A percentile compares a stretch with the other conserved stretches of the same genome.
Conservation (phyloP, 129 eudicot genomes). For the Helianthus tuberosus region DNA sequence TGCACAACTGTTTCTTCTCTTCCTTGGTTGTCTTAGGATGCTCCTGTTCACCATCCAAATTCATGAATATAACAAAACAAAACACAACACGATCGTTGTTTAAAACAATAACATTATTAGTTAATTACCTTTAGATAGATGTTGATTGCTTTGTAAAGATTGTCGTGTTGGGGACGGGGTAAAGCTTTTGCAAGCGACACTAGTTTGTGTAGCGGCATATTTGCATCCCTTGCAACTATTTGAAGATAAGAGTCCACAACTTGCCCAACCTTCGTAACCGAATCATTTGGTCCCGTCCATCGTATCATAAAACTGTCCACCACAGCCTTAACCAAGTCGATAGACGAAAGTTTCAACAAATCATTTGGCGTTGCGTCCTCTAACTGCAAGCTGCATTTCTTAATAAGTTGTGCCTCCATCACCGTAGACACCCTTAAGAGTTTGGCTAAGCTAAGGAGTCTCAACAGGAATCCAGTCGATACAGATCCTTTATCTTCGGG, state of each 20-base stretch:
- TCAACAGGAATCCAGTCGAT: constrained; percentile 65
- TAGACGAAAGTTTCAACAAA: constrained; percentile 41
- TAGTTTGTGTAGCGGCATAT: constrained; percentile 52
- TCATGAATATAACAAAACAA: background rate
- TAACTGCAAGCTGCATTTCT: constrained; percentile 61
- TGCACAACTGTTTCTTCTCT: constrained; percentile 76
- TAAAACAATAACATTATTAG: background rate
- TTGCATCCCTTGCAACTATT: constrained; percentile 50
- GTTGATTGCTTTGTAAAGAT: constrained; percentile 75
- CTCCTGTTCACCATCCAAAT: constrained; percentile 41
- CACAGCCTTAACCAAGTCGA: constrained; percentile 54
- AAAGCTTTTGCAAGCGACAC: constrained; percentile 63
- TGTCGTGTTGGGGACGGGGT: constrained; percentile 71
- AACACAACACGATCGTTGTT: too few species aligned
- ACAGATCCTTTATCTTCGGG: constrained; percentile 74
- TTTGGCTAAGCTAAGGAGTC: constrained; percentile 52
- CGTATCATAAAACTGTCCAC: constrained; percentile 58
- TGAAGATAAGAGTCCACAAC: constrained; percentile 70
- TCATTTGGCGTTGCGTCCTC: constrained; percentile 66
- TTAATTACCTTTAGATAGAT: constrained; percentile 56
- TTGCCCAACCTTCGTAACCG: constrained; percentile 52
- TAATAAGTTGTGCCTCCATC: constrained; percentile 50
- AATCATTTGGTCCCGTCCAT: constrained; percentile 48
- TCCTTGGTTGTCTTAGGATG: constrained; percentile 71
- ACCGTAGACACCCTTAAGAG: constrained; percentile 49